Evolutionary conservation across 1,139 yeast species (phyloP), one percentile per base, ranked within the genome.

Genomic region (Taphrina populina): DNA sequence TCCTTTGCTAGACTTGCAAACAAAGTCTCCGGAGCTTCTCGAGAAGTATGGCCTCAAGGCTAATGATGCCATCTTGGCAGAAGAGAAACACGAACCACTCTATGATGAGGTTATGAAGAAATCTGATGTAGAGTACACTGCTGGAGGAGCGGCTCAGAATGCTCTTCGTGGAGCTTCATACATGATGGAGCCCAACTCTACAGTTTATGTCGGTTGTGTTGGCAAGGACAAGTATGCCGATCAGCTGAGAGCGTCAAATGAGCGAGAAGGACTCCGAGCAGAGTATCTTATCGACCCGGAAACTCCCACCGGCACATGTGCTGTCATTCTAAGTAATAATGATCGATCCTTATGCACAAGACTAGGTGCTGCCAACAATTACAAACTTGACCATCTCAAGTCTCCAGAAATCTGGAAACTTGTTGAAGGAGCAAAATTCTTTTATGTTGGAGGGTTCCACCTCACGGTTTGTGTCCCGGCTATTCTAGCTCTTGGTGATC

Each of bases 101-200:
- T 92, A 76, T 71, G 83, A 79, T 59, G 97, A 90, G 72, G 60
- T 58, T 6, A 78, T 85, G 64, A 74, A 76, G 53, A 74, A 75
- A 69, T 75, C 79, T 40, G 80, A 77, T 61, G 82, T 86, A 64
- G 80, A 81, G 67, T 74, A 82, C 62, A 81, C 92, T 65, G 98
- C 99, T 61, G 99, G 99, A 65, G 99, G 99, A 70, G 98, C 99
- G 65, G 98, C 97, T 60, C 99, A 92, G 76, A 92, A 92, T 76
- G 83, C 98, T 62, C 96, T 98, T 59, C 83, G 99, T 75, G 99
- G 96, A 68, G 97, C 97, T 54, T 96, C 92, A 69, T 90, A 88
- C 74, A 74, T 88, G 62, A 77, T 94, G 58, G 96, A 97, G 59
- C 73, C 76, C 47, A 72, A 82, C 66, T 82, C 94, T 29, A 98